Base-by-base conservation (phyloP, 305 asterid genomes). In the Fraxinus dipetala region DNA sequence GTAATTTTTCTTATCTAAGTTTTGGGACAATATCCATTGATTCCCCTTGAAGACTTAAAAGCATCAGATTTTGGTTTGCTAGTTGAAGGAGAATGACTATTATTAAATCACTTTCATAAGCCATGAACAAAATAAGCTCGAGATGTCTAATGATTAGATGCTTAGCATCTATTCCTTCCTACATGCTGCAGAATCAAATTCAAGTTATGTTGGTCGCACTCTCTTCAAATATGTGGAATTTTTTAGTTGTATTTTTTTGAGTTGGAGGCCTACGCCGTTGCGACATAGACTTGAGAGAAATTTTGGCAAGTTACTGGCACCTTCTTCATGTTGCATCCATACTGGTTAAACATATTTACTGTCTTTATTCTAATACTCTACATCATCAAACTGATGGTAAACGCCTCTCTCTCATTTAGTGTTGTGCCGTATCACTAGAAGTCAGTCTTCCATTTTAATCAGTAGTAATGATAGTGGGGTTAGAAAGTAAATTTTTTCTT, bases 21-120 rank as follows among this genome's bases (percentile, higher is more conserved):
- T 34, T 32, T 43, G 43, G 31, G 43, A 69, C 69, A 83, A 76
- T 35, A 34, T 76, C 74, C 45, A 45, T 7, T 63, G 59, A 74
- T 79, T 85, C 31, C 75, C 78, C 34, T 59, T 7, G 10, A 43
- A 75, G 75, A n/a, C 54, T 81, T 40, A 2, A 43, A 79, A 79
- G 36, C 74, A 54, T 20, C 56, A 32, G 6, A 48, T 20, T 26
- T 72, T 67, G 18, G 67, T 48, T 81, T 85, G 38, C 28, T 70
- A 31, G 38, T 67, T 14, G 76, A 38, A 82, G 36, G 40, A 70
- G 48, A 76, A 76, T 54, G 16, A 7, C 54, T n/a, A 69, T 63
- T 7, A 31, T 13, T 31, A 7, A 76, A 76, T 59, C 45, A 38
- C 67, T 36, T n/a, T 59, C 43, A 56, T 32, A 34, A 76, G 75